Percentiles rank a stretch among this genome's conserved stretches.
These are phyloP conservation scores for Aspergillus fijiensis DNA, from an alignment of 2,329 filamentous ascomycete genomes.

Conservation along the genomic window DNA sequence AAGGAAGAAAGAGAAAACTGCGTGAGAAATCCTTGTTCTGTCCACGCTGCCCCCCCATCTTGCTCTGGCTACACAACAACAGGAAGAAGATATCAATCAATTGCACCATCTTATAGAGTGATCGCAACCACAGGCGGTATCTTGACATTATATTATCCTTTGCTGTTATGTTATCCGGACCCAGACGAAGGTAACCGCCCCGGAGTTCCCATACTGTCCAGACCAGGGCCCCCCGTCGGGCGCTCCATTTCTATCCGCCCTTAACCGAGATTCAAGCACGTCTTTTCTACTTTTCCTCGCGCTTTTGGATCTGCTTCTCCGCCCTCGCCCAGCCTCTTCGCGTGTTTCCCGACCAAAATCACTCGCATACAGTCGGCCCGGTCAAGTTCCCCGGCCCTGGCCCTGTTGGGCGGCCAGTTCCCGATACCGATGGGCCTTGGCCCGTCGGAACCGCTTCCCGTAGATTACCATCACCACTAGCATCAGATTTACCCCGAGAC, in stretches of 20 bases:
- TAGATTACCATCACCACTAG: neutral
- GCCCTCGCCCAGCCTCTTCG: neutral
- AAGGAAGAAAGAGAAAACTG: neutral
- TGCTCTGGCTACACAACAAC: neutral
- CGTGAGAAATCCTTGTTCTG: too few species aligned
- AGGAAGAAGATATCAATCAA: neutral
- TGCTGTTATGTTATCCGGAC: neutral
- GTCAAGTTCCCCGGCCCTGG: neutral
- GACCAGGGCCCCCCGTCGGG: neutral
- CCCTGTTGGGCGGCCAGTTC: constrained; percentile 3
- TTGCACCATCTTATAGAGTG: neutral
- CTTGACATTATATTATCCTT: neutral
- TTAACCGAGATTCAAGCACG: constrained; percentile 1
- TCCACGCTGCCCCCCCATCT: neutral
- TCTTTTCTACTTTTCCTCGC: neutral
- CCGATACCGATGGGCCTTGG: neutral
- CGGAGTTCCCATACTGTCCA: neutral
- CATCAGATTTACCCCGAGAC: constrained; percentile 18
- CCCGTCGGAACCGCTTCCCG: neutral
- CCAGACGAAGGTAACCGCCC: constrained; percentile 4
- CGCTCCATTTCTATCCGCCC: constrained; percentile 4
- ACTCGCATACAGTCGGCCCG: constrained; percentile 3
- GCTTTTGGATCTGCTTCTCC: neutral
- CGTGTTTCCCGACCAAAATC: neutral
- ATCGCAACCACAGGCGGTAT: neutral